Percentiles rank a stretch among this genome's conserved stretches.
These are phyloP conservation scores for Juglanconis sp. DNA, from an alignment of 2,329 filamentous ascomycete species.

Conservation along the genomic window DNA sequence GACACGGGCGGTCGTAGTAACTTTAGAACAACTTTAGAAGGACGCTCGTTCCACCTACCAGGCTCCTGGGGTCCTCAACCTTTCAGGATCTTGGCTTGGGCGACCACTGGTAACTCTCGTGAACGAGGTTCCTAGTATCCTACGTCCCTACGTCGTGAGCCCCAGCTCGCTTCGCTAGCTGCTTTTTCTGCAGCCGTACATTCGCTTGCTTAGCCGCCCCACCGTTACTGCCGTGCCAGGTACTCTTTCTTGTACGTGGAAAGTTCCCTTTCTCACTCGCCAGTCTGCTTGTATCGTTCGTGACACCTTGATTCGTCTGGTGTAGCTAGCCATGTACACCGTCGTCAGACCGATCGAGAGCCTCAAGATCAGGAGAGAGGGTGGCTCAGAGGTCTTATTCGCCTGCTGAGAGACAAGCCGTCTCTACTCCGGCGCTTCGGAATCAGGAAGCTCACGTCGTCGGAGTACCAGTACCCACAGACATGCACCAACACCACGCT, in stretches of 20 bases:
- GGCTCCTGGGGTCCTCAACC: neutral
- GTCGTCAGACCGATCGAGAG: slow-evolving; percentile 9
- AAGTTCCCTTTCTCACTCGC: neutral
- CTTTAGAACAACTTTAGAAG: neutral
- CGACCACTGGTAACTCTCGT: neutral
- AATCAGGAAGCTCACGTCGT: slow-evolving; percentile 11
- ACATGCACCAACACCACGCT: neutral
- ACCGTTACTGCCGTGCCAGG: slow-evolving; percentile 9
- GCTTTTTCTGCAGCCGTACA: slow-evolving; percentile 16
- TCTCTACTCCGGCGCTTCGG: slow-evolving; percentile 16
- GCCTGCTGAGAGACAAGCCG: slow-evolving; percentile 14
- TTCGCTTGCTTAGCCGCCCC: slow-evolving; percentile 21
- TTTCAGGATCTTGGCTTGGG: neutral
- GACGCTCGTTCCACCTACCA: neutral
- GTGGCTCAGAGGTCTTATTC: slow-evolving; percentile 5
- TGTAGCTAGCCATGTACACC: slow-evolving; percentile 9
- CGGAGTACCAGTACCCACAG: slow-evolving; percentile 5
- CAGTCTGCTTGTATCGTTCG: neutral
- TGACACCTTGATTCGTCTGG: slow-evolving; percentile 2
- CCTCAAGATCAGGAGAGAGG: slow-evolving; percentile 3
- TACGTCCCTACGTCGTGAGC: neutral
- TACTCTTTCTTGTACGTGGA: slow-evolving; percentile 5
- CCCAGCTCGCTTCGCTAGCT: neutral
- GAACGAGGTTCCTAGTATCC: neutral
- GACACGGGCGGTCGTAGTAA: neutral